Conservation (phyloP, 495 filamentous ascomycete species). For the Corynascus novoguineensis region DNA sequence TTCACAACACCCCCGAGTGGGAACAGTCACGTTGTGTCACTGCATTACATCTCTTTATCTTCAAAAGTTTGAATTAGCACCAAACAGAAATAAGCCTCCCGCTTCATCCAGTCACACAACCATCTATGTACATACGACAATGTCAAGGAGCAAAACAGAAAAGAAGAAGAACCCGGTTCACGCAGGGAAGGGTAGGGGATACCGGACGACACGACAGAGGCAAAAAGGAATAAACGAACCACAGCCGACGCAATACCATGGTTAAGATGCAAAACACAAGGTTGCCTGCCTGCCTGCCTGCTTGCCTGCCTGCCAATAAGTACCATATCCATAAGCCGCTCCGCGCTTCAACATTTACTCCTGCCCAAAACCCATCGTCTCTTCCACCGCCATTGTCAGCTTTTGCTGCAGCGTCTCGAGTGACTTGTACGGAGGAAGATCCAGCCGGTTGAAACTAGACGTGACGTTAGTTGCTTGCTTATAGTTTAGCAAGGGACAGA, state of each 20-base stretch:
- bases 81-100: neutral
- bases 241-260: constrained; percentile 1
- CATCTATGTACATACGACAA: constrained; percentile 2
- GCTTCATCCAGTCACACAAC: neutral
- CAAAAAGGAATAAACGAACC: neutral
- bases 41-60: too few relatives aligned
- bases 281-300: too few relatives aligned
- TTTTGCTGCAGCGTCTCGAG: constrained; percentile 80
- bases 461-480: constrained; percentile 29
- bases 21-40: too few relatives aligned
- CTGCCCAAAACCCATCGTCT: constrained; percentile 98
- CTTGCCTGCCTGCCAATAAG: neutral
- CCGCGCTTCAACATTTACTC: constrained; percentile 51
- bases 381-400: constrained; percentile 92
- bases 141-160: too few relatives aligned
- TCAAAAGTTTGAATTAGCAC: too few relatives aligned
- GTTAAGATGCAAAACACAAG: neutral
- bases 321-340: neutral
- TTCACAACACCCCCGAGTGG: too few relatives aligned
- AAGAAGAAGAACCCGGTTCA: neutral
- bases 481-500: neutral
- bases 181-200: neutral
- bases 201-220: neutral
- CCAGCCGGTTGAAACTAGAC: constrained; percentile 89
- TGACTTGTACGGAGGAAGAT: constrained; percentile 89